Evolutionary conservation across 495 filamentous ascomycete species (phyloP).

Genomic region (Aspergillus sparsus): DNA sequence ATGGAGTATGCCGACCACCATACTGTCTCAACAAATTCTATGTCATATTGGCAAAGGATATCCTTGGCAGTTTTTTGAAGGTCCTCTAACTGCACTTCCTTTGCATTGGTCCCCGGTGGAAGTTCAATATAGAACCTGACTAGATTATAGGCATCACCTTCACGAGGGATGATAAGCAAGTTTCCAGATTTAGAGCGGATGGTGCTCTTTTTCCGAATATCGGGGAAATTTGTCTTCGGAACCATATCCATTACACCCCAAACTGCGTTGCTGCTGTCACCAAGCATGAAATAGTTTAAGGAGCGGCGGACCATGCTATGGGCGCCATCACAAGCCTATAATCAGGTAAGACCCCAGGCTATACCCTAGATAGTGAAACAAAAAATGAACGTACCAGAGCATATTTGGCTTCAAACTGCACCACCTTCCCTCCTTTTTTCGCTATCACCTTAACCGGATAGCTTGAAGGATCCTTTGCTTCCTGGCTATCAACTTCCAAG

Average conservation of each 20-base stretch:
- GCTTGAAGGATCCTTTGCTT: slow-evolving; percentile 40
- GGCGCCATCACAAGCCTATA: slow-evolving; percentile 74
- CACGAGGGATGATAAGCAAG: slow-evolving; percentile 71
- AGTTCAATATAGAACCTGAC: slow-evolving; percentile 74
- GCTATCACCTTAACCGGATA: slow-evolving; percentile 57
- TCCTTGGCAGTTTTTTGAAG: slow-evolving; percentile 58
- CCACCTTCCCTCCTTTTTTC: slow-evolving; percentile 51
- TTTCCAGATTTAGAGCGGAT: slow-evolving; percentile 59
- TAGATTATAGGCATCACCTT: slow-evolving; percentile 60
- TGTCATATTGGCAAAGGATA: slow-evolving; percentile 58
- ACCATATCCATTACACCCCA: slow-evolving; percentile 87
- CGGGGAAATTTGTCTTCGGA: slow-evolving; percentile 74
- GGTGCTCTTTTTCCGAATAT: slow-evolving; percentile 74
- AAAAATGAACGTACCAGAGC: slow-evolving; percentile 54
- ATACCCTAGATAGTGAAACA: background rate
- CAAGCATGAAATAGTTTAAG: slow-evolving; percentile 70
- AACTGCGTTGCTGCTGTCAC: slow-evolving; percentile 71
- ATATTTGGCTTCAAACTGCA: slow-evolving; percentile 65
- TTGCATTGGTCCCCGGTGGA: slow-evolving; percentile 49
- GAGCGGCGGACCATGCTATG: slow-evolving; percentile 67
- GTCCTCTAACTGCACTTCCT: slow-evolving; percentile 48
- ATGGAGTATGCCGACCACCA: slow-evolving; percentile 66
- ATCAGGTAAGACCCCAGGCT: background rate
- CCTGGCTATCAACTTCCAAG: slow-evolving; percentile 52
- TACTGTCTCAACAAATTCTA: slow-evolving; percentile 52